Evolutionary conservation across 1,284 basidiomycete genomes (phyloP), one percentile per base, ranked within the genome.

Genomic region (Apiotrichum mycotoxinovorans): DNA sequence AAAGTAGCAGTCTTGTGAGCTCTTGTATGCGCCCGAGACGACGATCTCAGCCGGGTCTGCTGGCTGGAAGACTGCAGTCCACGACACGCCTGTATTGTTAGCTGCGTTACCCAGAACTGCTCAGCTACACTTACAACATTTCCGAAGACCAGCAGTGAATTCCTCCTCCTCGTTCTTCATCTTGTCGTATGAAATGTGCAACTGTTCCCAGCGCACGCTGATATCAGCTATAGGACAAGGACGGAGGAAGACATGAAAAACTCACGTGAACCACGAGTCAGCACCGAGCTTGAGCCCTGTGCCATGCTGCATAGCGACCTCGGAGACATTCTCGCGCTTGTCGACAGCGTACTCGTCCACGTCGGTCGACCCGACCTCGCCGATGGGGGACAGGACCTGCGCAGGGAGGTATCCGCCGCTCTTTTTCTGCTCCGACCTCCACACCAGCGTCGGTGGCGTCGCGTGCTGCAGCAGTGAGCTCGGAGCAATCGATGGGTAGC

Each of bases 91-190:
- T 72, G 41, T 12, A 12, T n/a, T 27, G 46, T 56, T 49, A 58
- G 48, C 11, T 12, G n/a, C n/a, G n/a, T 22, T 18, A 1, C 2
- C 9, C 9, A 1, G 11, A 17, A 17, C 17, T 20, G 3, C 22
- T 14, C 1, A 7, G 17, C 8, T 4, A 22, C 15, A 57, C 66
- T 22, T 38, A 70, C 72, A 73, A 44, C 67, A 65, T 30, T 54
- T 58, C 9, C 62, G 33, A 22, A 72, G 52, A 1, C 48, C 50
- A 0, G 56, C 60, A 22, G 53, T 51, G 3, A 60, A 27, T 7
- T 63, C 60, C 3, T 69, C 67, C 10, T 56, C 25, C 35, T 70
- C 67, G 48, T 70, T 60, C 51, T 66, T 69, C 57, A 72, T 64
- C 52, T 64, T 60, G 43, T 70, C 69, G 30, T 66, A 69, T 4